Conservation (phyloP, 2,329 filamentous ascomycete genomes). For the Cadophora sp. region DNA sequence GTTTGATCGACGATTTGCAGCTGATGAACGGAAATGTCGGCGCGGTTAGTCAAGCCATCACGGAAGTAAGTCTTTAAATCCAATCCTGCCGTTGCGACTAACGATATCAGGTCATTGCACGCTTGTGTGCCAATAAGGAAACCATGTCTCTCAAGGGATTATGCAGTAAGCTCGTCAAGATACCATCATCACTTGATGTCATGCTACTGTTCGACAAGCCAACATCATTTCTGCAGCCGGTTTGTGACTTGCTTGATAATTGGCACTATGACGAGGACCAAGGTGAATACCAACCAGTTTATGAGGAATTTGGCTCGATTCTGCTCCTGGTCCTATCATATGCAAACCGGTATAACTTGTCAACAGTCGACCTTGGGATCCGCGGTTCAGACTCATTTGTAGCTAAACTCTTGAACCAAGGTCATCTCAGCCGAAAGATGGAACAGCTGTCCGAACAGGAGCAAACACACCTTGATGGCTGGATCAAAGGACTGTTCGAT, state of each 20-base stretch:
- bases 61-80: conserved; percentile 56
- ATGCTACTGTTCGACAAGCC: conserved; percentile 78
- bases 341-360: conserved; percentile 76
- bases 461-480: conserved; percentile 69
- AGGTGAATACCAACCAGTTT: conserved; percentile 82
- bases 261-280: conserved; percentile 87
- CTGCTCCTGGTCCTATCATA: conserved; percentile 76
- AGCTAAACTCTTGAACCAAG: conserved; percentile 66
- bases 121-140: conserved; percentile 74
- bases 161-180: conserved; percentile 75
- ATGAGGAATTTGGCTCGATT: conserved; percentile 84
- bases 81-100: conserved; percentile 19
- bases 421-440: conserved; percentile 61
- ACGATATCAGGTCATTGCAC: conserved; percentile 63
- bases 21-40: conserved; percentile 92
- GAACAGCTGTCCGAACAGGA: conserved; percentile 70
- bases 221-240: conserved; percentile 70
- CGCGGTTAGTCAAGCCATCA: conserved; percentile 79
- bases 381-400: conserved; percentile 69
- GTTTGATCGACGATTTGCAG: conserved; percentile 81
- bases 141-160: conserved; percentile 81
- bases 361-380: conserved; percentile 67
- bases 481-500: conserved; percentile 81
- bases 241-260: conserved; percentile 77
- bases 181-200: conserved; percentile 75